phyloP scores from a whole-genome alignment of 768 basidiomycete genomes.

The Tylopilus sp. region DNA sequence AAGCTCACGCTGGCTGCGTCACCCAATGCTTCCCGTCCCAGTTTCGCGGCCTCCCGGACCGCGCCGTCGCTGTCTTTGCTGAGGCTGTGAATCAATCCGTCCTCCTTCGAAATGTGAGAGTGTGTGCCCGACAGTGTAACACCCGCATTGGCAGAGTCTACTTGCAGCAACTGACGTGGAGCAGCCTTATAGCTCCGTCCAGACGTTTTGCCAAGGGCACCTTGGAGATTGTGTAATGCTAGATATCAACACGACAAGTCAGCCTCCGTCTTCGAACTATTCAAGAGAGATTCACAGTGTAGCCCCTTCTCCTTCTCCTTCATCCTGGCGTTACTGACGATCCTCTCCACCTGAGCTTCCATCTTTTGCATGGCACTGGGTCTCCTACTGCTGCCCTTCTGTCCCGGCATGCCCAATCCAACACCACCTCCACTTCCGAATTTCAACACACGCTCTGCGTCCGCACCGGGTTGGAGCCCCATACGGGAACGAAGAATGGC shows the following conservation, averaged over 20 bases:
- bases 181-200: conserved; percentile 93
- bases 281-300: conserved; percentile 40
- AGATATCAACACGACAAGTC: conserved; percentile 7
- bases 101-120: conserved; percentile 52
- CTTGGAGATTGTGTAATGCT: conserved; percentile 80
- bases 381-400: conserved; percentile 56
- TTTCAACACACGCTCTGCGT: conserved; percentile 74
- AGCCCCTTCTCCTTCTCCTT: conserved; percentile 82
- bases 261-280: neutral
- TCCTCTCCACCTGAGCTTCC: conserved; percentile 93
- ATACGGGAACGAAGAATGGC: conserved; percentile 78
- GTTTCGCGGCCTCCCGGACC: conserved; percentile 69
- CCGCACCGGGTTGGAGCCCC: conserved; percentile 60
- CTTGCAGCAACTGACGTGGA: conserved; percentile 93
- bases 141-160: conserved; percentile 51
- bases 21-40: conserved; percentile 71
- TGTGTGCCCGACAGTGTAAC: conserved; percentile 40
- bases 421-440: conserved; percentile 87
- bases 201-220: conserved; percentile 92
- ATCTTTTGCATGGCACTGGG: conserved; percentile 89
- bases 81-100: conserved; percentile 28
- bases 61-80: conserved; percentile 47
- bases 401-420: conserved; percentile 50
- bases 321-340: conserved; percentile 87
- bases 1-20: conserved; percentile 49